Evolutionary conservation across 176 grass and related monocot species (phyloP).

Genomic region (Saccharum spontaneum): DNA sequence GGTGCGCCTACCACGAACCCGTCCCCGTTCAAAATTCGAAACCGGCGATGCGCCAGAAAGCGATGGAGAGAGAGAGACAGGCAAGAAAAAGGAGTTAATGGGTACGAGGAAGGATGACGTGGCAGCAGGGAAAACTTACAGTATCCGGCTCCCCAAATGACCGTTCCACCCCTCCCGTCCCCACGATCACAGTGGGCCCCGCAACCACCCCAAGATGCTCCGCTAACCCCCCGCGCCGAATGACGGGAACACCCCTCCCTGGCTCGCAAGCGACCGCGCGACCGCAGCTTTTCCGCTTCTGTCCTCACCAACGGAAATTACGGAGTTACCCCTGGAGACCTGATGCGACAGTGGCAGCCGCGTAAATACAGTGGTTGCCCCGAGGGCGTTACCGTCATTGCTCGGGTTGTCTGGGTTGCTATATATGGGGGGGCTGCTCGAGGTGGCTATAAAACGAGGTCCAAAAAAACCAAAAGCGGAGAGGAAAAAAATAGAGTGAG

Average conservation of each 20-base stretch:
- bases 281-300: neutral
- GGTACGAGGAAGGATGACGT: conserved; percentile 97
- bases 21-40: conserved; percentile 54
- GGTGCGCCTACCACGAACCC: conserved; percentile 16
- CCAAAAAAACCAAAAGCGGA: conserved; percentile 34
- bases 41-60: conserved; percentile 33
- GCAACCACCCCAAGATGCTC: conserved; percentile 23
- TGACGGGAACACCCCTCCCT: conserved; percentile 21
- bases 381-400: neutral
- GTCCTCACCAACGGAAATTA: neutral
- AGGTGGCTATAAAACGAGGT: conserved; percentile 44
- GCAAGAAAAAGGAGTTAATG: conserved; percentile 42
- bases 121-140: conserved; percentile 23
- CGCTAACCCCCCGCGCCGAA: neutral
- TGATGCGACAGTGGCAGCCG: neutral
- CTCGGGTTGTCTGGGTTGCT: neutral
- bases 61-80: neutral
- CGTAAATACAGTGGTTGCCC: neutral
- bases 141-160: conserved; percentile 35
- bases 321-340: neutral
- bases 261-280: conserved; percentile 13
- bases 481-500: conserved; percentile 47
- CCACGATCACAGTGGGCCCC: conserved; percentile 25
- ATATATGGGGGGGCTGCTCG: conserved; percentile 32
- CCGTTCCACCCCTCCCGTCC: conserved; percentile 23